Evolutionary conservation across 495 filamentous ascomycete genomes (phyloP).

Genomic region (Podospora comata): DNA sequence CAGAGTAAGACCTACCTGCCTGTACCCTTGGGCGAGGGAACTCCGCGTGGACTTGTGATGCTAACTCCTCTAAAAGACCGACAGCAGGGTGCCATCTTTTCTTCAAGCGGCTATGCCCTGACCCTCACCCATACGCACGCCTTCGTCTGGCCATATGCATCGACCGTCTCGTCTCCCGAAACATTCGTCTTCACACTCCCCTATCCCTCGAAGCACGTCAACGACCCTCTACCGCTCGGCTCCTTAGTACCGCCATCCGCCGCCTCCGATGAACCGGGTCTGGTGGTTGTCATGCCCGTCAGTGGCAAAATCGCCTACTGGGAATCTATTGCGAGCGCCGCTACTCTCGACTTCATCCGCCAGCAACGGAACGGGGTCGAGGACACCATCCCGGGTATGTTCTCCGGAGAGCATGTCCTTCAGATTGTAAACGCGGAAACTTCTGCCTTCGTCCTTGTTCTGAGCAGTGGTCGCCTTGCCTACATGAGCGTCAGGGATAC

Average conservation of each 20-base stretch:
- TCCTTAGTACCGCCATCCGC: slow-evolving; percentile 71
- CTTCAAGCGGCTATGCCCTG: slow-evolving; percentile 68
- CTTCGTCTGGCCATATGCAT: slow-evolving; percentile 82
- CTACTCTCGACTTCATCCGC: slow-evolving; percentile 68
- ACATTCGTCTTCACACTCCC: slow-evolving; percentile 74
- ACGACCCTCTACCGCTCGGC: slow-evolving; percentile 72
- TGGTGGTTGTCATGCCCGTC: slow-evolving; percentile 77
- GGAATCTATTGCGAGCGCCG: slow-evolving; percentile 85
- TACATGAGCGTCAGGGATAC: slow-evolving; percentile 80
- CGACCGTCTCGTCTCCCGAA: slow-evolving; percentile 60
- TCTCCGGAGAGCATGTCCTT: slow-evolving; percentile 71
- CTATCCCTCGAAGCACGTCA: slow-evolving; percentile 59
- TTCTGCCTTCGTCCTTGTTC: slow-evolving; percentile 76
- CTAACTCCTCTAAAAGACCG: slow-evolving; percentile 40
- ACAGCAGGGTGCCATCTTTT: slow-evolving; percentile 62
- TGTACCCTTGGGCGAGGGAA: slow-evolving; percentile 20
- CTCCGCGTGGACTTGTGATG: slow-evolving; percentile 10
- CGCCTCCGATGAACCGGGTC: slow-evolving; percentile 70
- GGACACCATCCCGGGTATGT: slow-evolving; percentile 64
- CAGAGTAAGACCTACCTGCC: slow-evolving; percentile 52
- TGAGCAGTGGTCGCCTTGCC: slow-evolving; percentile 79
- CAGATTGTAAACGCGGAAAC: slow-evolving; percentile 75
- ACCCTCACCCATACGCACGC: slow-evolving; percentile 75
- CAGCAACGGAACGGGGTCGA: slow-evolving; percentile 77
- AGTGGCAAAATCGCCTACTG: slow-evolving; percentile 87